phyloP scores from a whole-genome alignment of 176 grass and related monocot genomes.

The Triticum turgidum region DNA sequence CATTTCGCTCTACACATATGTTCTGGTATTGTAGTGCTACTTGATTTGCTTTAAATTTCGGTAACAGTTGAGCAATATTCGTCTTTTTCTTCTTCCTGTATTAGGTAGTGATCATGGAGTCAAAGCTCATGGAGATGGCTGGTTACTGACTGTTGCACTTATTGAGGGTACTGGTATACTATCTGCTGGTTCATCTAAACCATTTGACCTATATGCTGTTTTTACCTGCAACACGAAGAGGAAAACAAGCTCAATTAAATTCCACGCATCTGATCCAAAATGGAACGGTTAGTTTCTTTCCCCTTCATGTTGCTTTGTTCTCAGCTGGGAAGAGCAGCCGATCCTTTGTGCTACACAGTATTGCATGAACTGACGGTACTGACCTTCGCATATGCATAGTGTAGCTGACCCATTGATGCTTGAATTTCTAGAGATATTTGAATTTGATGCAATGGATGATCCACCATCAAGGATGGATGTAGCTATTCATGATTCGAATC shows the following conservation, averaged over 20 bases:
- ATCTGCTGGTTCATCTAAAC: constrained; percentile 46
- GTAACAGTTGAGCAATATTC: neutral
- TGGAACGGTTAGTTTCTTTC: constrained; percentile 76
- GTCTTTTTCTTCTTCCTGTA: neutral
- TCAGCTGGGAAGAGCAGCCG: neutral
- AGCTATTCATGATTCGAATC: constrained; percentile 77
- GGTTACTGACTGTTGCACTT: constrained; percentile 93
- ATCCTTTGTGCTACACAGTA: neutral
- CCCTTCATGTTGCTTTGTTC: constrained; percentile 8
- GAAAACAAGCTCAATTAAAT: constrained; percentile 96
- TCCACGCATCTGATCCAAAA: constrained; percentile 79
- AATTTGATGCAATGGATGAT: constrained; percentile 97
- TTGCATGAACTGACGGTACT: neutral
- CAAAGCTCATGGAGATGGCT: constrained; percentile 94
- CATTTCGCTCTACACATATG: neutral
- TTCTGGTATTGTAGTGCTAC: constrained; percentile 18
- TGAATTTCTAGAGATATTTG: constrained; percentile 77
- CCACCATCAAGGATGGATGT: constrained; percentile 88
- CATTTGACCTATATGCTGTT: constrained; percentile 79
- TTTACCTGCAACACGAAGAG: constrained; percentile 86
- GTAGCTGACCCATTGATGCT: constrained; percentile 26
- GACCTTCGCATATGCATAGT: neutral
- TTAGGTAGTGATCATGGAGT: constrained; percentile 92
- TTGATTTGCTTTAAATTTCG: neutral
- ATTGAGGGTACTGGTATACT: constrained; percentile 68